A percentile compares a stretch with the other conserved stretches of the same genome.
Evolutionary conservation across 1,284 basidiomycete species (phyloP).

Genomic region (Leucoagaricus sp.): DNA sequence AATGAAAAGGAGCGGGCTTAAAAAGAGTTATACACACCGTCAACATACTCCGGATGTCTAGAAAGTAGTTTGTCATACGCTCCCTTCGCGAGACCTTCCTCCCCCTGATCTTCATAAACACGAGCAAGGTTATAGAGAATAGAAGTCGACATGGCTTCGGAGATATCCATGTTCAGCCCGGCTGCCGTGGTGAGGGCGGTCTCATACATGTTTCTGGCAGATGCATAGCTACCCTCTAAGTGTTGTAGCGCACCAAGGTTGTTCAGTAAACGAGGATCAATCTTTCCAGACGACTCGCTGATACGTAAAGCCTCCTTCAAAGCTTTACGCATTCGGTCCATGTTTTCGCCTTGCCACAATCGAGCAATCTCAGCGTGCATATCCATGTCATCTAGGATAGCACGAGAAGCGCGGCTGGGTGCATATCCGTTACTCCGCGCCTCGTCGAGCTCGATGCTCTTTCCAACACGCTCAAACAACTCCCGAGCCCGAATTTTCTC

Average conservation of each 20-base stretch:
- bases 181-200: constrained; percentile 62
- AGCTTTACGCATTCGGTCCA: constrained; percentile 72
- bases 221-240: constrained; percentile 61
- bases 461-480: constrained; percentile 76
- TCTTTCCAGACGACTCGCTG: constrained; percentile 47
- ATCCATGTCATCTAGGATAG: constrained; percentile 75
- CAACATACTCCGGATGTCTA: constrained; percentile 91
- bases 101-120: constrained; percentile 82
- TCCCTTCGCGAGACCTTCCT: constrained; percentile 71
- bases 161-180: constrained; percentile 46
- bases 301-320: constrained; percentile 73
- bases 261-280: constrained; percentile 74
- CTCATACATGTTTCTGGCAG: constrained; percentile 67
- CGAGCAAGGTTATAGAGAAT: constrained; percentile 89
- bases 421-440: constrained; percentile 39
- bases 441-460: constrained; percentile 63
- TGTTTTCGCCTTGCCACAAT: constrained; percentile 81
- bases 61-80: constrained; percentile 84
- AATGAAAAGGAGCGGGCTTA: constrained; percentile 3
- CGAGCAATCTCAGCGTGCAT: constrained; percentile 86
- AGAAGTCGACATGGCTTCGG: constrained; percentile 75
- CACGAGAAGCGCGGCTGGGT: constrained; percentile 45
- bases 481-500: constrained; percentile 79
- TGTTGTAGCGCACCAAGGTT: constrained; percentile 83
- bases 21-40: constrained; percentile 59